Evolutionary conservation across 192 early-diverging fungal genomes (phyloP).

Genomic region (Endogone sp.): DNA sequence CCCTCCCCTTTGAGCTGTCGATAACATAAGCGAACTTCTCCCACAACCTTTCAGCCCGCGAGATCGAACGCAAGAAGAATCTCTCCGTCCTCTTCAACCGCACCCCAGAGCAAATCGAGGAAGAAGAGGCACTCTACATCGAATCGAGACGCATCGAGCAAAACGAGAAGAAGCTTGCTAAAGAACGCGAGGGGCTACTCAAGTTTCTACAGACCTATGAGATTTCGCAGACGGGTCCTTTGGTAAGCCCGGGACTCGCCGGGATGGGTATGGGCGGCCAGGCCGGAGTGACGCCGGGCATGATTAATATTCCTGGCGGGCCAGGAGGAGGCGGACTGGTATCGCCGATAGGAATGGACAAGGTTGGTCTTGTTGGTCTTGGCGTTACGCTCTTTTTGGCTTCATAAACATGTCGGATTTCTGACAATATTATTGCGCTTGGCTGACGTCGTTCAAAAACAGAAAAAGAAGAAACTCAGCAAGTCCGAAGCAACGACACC

Average conservation of each 20-base stretch:
- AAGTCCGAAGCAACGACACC: slow-evolving; percentile 6
- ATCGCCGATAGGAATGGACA: background rate
- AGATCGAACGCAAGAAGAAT: slow-evolving; percentile 79
- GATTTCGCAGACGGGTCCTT: slow-evolving; percentile 27
- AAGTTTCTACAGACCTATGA: slow-evolving; percentile 53
- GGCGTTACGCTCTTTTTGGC: background rate
- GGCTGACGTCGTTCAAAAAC: background rate
- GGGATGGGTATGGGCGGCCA: background rate
- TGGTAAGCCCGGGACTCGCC: slow-evolving; percentile 11
- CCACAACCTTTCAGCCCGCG: slow-evolving; percentile 17
- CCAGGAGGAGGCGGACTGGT: slow-evolving; percentile 16
- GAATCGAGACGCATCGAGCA: slow-evolving; percentile 80
- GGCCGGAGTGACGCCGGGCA: slow-evolving; percentile 20
- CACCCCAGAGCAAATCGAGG: slow-evolving; percentile 75
- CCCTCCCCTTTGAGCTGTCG: background rate
- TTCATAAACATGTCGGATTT: background rate
- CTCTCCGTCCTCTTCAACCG: slow-evolving; percentile 67
- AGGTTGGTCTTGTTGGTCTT: background rate
- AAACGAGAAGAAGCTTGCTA: slow-evolving; percentile 69
- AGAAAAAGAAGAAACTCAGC: slow-evolving; percentile 31
- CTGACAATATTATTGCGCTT: background rate
- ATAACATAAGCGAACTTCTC: background rate
- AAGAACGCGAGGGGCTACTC: slow-evolving; percentile 77
- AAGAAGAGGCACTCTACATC: slow-evolving; percentile 78
- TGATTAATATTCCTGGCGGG: slow-evolving; percentile 32